Base-by-base conservation (phyloP, 2,329 filamentous ascomycete genomes). In the Ophiostoma sp. region DNA sequence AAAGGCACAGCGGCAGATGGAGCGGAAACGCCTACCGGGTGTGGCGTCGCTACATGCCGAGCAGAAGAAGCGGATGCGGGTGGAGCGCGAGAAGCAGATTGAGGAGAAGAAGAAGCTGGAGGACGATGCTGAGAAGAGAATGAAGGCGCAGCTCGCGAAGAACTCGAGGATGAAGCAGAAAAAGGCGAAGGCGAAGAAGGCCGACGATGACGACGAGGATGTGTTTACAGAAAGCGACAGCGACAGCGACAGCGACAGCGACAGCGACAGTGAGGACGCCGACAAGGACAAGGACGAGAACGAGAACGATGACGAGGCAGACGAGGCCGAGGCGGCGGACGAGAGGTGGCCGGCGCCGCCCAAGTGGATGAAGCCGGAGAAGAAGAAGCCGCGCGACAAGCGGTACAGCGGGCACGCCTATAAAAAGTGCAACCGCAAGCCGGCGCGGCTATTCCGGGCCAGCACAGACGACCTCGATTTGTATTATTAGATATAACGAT, bases 341-440 rank as follows among this genome's bases (percentile, higher is more conserved):
- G 38, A 41, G 60, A 5, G 38, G 9, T 42, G 60, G 60, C 40
- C 14, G 7, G 60, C 40, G 60, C 38, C 16, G 4, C 11, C 38
- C 9, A 42, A 44, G 38, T 42, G 38, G 60, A 63, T 40, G 11
- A 63, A 42, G 38, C 60, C 38, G 14, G 40, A 12, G n/a, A 63
- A 42, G 38, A 63, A 14, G 14, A 14, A 4, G n/a, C 60, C 40
- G 16, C 16, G n/a, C 8, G 40, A 18, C 5, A 44, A 42, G 40
- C 60, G 60, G 38, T 63, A 63, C 16, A 16, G 14, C 60, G 60
- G 60, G 40, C 8, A 63, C 40, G 40, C 60, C 16, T 63, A 63
- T 4, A 41, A 42, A 16, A 63, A 63, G 60, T 16, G 60, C 60
- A 42, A 42, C 60, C 38, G 60, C 16, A 63, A 63, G 60, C 60